A percentile compares a stretch with the other conserved stretches of the same genome.
phyloP scores from a whole-genome alignment of 257 asterid species.

The Plantago major region DNA sequence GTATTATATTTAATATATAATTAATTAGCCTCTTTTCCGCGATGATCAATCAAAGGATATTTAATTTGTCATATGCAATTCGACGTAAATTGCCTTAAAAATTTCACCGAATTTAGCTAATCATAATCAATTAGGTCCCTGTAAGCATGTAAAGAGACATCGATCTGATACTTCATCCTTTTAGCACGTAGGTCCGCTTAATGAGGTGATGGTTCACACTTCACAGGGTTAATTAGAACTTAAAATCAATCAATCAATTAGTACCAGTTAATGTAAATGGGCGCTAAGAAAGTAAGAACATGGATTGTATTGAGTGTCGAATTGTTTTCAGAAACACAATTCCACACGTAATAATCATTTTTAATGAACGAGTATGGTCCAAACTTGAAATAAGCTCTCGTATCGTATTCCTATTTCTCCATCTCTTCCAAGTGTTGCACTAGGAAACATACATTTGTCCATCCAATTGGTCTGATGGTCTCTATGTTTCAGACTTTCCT shows the following conservation, averaged over 20 bases:
- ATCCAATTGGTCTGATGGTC: neutral
- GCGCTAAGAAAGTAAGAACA: neutral
- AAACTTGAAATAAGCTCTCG: neutral
- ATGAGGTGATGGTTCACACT: no score
- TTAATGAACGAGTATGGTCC: neutral
- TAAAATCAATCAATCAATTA: neutral
- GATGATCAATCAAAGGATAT: no score
- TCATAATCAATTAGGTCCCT: no score
- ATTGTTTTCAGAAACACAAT: neutral
- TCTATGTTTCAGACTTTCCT: neutral
- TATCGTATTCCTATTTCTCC: neutral
- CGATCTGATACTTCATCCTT: no score
- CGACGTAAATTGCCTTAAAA: no score
- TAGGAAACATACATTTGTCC: neutral
- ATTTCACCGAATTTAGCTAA: no score
- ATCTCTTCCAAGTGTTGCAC: neutral
- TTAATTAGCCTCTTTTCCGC: no score
- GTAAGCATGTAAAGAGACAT: no score
- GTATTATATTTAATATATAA: no score
- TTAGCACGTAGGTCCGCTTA: no score
- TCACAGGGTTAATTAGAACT: neutral
- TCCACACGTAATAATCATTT: neutral
- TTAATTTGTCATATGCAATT: no score
- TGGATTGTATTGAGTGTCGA: neutral
- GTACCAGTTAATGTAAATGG: neutral